Percentiles rank a stretch among this genome's conserved stretches.
These are phyloP conservation scores for Uronychia setigera DNA, from an alignment of 73 alveolate species.

Conservation along the genomic window DNA sequence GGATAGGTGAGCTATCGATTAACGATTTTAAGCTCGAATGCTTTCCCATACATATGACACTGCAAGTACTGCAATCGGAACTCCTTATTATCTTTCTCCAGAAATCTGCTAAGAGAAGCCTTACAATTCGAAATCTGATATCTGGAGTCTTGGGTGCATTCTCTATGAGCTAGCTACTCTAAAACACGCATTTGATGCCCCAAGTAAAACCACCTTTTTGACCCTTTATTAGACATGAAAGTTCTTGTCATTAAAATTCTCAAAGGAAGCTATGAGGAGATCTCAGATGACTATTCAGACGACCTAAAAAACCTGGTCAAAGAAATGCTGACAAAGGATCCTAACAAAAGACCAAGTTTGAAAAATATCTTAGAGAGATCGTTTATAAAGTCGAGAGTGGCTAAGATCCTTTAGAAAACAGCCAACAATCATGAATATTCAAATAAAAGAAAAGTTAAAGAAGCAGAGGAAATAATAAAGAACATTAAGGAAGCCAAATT, in stretches of 20 bases:
- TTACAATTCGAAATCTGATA: conserved; percentile 24
- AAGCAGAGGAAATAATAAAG: too few species aligned
- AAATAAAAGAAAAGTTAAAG: too few species aligned
- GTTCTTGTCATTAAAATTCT: conserved; percentile 9
- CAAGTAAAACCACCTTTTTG: not conserved
- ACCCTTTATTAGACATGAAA: not conserved
- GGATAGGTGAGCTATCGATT: conserved; percentile 21
- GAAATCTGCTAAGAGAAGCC: conserved; percentile 49
- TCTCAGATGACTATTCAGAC: conserved; percentile 20
- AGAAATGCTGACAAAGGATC: conserved; percentile 46
- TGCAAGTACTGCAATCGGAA: conserved; percentile 59
- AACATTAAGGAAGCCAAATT: too few species aligned
- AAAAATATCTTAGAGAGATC: too few species aligned
- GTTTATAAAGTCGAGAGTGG: too few species aligned
- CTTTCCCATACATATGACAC: conserved; percentile 54
- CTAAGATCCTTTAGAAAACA: too few species aligned
- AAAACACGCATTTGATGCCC: not conserved
- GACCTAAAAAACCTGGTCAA: conserved; percentile 25
- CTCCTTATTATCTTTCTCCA: conserved; percentile 69
- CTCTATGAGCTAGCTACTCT: conserved; percentile 52
- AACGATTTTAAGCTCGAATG: conserved; percentile 42
- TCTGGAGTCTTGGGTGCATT: conserved; percentile 23
- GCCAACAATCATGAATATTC: too few species aligned
- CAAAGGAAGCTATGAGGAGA: conserved; percentile 20
- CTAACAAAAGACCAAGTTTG: conserved; percentile 49